phyloP scores from a whole-genome alignment of 148 eudicot species.

The Cornus kousa region DNA sequence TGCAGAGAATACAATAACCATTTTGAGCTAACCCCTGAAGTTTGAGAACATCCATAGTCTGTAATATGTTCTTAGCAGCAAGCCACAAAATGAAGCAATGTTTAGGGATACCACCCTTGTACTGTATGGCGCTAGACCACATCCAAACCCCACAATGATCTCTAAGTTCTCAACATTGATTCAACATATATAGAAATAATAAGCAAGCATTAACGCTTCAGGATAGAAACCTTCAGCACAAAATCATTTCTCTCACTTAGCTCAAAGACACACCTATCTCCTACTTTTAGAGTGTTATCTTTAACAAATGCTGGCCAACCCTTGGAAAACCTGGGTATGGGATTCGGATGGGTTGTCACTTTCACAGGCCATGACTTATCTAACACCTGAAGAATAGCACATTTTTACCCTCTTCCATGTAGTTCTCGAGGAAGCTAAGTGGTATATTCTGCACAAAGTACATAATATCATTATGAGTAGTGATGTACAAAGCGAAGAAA shows the following conservation, averaged over 20 bases:
- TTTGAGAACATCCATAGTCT: too few species aligned
- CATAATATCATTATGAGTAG: neutral
- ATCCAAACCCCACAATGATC: too few species aligned
- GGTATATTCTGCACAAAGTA: constrained; percentile 9
- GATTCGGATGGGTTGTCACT: neutral
- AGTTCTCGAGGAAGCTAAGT: neutral
- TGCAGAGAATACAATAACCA: too few species aligned
- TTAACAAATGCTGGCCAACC: constrained; percentile 1
- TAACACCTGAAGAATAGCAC: neutral
- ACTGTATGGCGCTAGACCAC: too few species aligned
- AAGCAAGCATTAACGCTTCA: neutral
- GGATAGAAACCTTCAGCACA: neutral
- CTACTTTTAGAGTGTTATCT: neutral
- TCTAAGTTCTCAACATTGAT: too few species aligned
- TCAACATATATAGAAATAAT: too few species aligned
- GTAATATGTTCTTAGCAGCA: too few species aligned
- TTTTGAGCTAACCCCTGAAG: too few species aligned
- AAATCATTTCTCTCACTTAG: neutral
- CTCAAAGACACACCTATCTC: constrained; percentile 2
- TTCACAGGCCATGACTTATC: constrained; percentile 3
- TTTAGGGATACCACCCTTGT: too few species aligned
- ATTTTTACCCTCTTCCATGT: neutral
- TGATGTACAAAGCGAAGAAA: neutral
- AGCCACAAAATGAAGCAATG: too few species aligned
- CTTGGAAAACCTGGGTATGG: neutral